Base-by-base conservation (phyloP, 495 filamentous ascomycete genomes). In the Usnea hakonensis region DNA sequence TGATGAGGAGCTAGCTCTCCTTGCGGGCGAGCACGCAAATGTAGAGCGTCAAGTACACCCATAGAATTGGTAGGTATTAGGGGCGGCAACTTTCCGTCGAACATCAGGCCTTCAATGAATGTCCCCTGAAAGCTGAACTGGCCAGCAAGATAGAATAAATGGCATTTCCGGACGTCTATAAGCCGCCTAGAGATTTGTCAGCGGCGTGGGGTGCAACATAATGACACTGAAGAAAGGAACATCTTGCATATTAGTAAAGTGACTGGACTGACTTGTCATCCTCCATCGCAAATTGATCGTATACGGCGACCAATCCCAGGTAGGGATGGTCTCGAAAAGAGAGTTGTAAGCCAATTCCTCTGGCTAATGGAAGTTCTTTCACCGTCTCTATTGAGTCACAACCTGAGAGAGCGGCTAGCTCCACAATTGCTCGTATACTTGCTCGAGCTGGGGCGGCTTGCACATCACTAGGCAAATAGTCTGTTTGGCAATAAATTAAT, bases 381-480 rank as follows among this genome's bases (percentile, higher is more conserved):
- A 11, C 14, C 3, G 30, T 33, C 30, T 10, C 30, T 33, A 54
- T 33, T 19, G 50, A 32, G n/a, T 33, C 50, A 13, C 50, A 54
- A 32, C 50, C 50, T 9, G 28, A 32, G 13, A 54, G 50, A 19
- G 33, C 8, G 28, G 50, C 50, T n/a, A 54, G n/a, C 50, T 54
- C 50, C n/a, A 54, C 50, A 33, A 54, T 14, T 26, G 50, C 50
- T 54, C 50, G 50, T 32, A 54, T 54, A 54, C 50, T 54, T 26
- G 28, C 50, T 16, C 50, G 50, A 9, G 50, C 50, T 33, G 55
- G 55, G 8, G 55, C 55, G 23, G 55, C 55, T 37, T 38, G 55
- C n/a, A 58, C 55, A 37, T 58, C 55, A 17, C 35, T 43, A 17
- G 55, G 55, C n/a, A 58, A 32, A 58, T 58, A 58, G 38, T 58